phyloP scores from a whole-genome alignment of 2,329 filamentous ascomycete genomes.

The Mycosphaerelloides madeirae region DNA sequence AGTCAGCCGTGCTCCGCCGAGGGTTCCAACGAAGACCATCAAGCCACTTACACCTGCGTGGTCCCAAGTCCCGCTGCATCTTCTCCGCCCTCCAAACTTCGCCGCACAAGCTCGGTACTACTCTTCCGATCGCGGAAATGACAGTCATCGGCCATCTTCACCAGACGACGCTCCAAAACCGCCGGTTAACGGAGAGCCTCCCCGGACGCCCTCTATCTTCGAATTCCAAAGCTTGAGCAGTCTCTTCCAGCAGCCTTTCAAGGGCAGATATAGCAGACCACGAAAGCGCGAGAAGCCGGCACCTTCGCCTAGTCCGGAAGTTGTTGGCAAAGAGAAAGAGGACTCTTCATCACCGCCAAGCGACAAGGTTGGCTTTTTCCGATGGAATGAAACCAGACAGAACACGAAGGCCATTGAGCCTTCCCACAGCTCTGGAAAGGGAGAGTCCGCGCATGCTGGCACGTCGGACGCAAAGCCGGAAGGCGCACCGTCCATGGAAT shows the following conservation, averaged over 20 bases:
- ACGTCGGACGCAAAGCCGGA: too few species aligned
- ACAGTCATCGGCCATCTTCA: too few species aligned
- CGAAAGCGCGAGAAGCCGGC: constrained; percentile 6
- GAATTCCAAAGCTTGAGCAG: constrained; percentile 29
- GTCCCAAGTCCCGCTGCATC: constrained; percentile 16
- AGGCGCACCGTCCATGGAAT: too few species aligned
- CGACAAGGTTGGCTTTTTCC: too few species aligned
- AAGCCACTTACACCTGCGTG: constrained; percentile 4
- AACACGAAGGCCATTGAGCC: too few species aligned
- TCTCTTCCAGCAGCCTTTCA: constrained; percentile 21
- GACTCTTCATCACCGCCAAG: too few species aligned
- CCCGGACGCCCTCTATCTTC: constrained; percentile 12
- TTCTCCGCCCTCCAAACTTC: constrained; percentile 3
- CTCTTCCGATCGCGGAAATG: constrained; percentile 12
- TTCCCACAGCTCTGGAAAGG: too few species aligned
- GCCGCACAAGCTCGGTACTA: constrained; percentile 16
- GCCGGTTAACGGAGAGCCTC: not conserved
- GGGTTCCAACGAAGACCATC: not conserved
- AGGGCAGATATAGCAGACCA: constrained; percentile 25
- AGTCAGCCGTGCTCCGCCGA: not conserved
- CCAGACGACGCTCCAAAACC: not conserved
- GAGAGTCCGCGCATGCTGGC: too few species aligned
- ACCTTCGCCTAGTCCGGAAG: not conserved
- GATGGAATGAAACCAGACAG: too few species aligned
- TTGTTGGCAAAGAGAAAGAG: too few species aligned